Percentiles rank a stretch among this genome's conserved stretches.
Conservation (phyloP, 2,329 filamentous ascomycete genomes). For the Incumbomyces lentus region DNA sequence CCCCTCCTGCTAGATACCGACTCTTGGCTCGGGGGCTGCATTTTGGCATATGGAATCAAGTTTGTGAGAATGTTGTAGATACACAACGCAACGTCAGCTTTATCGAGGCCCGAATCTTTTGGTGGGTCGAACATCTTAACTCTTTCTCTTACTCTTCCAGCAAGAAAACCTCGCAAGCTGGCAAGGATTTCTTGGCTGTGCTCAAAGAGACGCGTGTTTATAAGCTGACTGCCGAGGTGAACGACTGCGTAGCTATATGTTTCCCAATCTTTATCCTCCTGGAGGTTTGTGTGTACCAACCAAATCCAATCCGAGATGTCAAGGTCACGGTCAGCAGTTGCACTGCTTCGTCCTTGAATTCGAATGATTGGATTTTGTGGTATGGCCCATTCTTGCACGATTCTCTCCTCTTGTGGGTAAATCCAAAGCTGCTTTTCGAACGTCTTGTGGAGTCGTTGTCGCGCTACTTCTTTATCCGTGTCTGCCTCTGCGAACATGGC, state of each 20-base stretch:
- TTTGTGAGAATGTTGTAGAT: conserved; percentile 79
- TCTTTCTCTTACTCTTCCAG: conserved; percentile 63
- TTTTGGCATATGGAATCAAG: conserved; percentile 62
- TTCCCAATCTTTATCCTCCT: conserved; percentile 74
- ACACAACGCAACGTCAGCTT: conserved; percentile 79
- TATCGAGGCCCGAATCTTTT: conserved; percentile 64
- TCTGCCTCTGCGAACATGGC: conserved; percentile 12
- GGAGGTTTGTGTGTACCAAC: conserved; percentile 60
- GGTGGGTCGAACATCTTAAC: conserved; percentile 76
- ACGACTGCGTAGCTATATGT: conserved; percentile 83
- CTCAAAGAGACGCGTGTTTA: conserved; percentile 77
- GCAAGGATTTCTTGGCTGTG: conserved; percentile 64
- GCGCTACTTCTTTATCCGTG: background rate
- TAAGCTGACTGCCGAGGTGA: conserved; percentile 75
- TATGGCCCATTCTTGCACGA: conserved; percentile 5
- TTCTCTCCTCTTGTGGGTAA: conserved; percentile 36
- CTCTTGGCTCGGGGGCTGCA: conserved; percentile 35
- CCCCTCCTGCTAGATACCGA: conserved; percentile 63
- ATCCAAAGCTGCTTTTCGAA: conserved; percentile 39
- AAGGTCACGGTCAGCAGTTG: conserved; percentile 31
- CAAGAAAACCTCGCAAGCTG: conserved; percentile 63
- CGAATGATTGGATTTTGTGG: background rate
- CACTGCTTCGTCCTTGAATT: conserved; percentile 15
- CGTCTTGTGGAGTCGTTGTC: background rate
- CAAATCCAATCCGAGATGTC: conserved; percentile 65